phyloP scores from a whole-genome alignment of 2,329 filamentous ascomycete species.

The Alternaria atra region DNA sequence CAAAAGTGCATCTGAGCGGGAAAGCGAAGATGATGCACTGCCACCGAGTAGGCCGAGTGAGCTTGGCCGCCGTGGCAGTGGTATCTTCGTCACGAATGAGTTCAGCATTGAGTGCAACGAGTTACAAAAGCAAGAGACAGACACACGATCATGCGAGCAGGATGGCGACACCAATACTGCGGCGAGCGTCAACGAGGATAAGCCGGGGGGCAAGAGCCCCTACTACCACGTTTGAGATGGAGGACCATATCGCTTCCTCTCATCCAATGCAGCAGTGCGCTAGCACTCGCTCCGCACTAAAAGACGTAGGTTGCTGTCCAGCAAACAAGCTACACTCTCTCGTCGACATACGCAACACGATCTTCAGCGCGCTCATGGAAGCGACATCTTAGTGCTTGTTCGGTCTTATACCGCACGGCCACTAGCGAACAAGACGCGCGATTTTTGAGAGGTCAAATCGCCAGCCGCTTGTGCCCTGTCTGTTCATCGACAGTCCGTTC shows the following conservation, averaged over 20 bases:
- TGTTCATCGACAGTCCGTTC: not conserved
- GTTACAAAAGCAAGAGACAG: conserved; percentile 14
- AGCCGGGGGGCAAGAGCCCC: conserved; percentile 19
- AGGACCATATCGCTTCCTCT: not conserved
- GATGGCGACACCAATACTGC: conserved; percentile 14
- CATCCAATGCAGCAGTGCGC: not conserved
- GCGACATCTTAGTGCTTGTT: not conserved
- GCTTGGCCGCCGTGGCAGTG: conserved; percentile 20
- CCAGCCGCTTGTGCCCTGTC: not conserved
- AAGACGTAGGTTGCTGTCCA: not conserved
- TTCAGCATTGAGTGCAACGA: conserved; percentile 27
- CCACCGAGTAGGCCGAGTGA: not conserved
- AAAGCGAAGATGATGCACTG: conserved; percentile 27
- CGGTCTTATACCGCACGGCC: not conserved
- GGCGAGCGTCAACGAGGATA: conserved; percentile 22
- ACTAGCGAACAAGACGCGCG: not conserved
- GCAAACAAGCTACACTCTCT: not conserved
- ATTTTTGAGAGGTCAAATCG: not conserved
- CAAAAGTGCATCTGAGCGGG: conserved; percentile 21
- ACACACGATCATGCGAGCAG: conserved; percentile 13
- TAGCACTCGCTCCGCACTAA: not conserved
- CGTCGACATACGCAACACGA: not conserved
- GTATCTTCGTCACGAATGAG: conserved; percentile 33
- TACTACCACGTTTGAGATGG: conserved; percentile 25
- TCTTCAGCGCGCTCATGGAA: not conserved